A percentile compares a stretch with the other conserved stretches of the same genome.
Conservation (phyloP, 805 yeast genomes). For the Hanseniaspora valbyensis region DNA sequence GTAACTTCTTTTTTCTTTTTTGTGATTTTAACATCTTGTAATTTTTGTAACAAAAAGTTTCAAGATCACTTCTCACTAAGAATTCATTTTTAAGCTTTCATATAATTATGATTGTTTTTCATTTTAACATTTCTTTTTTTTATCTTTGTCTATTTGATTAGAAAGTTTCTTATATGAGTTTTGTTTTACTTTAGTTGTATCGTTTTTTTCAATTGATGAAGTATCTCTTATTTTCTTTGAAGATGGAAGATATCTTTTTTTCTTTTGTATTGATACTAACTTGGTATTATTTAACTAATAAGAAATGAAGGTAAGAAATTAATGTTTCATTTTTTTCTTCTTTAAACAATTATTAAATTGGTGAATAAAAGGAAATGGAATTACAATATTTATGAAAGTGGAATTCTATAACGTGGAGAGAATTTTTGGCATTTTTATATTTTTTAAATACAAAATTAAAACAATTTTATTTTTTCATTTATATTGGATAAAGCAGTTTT, state of each 20-base stretch:
- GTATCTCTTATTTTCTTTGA: constrained; percentile 9
- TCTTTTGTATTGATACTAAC: neutral
- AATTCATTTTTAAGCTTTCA: neutral
- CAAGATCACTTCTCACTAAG: constrained; percentile 12
- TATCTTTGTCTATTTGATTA: neutral
- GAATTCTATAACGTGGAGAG: constrained; percentile 8
- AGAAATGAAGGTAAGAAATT: neutral
- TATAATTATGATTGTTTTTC: neutral
- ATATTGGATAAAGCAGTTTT: no score
- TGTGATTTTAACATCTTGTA: neutral
- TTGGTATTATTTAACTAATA: neutral
- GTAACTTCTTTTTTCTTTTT: constrained; percentile 2
- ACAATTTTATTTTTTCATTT: neutral
- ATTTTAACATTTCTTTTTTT: neutral
- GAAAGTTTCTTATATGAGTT: neutral
- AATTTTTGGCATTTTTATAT: constrained; percentile 12
- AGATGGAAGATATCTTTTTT: neutral
- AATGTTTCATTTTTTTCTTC: neutral
- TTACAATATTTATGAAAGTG: neutral
- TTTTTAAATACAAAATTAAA: neutral
- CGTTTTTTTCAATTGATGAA: no score
- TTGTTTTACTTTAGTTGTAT: neutral
- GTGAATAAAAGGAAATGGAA: neutral
- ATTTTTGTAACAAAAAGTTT: neutral
- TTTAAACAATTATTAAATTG: no score